phyloP scores from a whole-genome alignment of 2,329 filamentous ascomycete genomes.

The Cercospora citrullina region DNA sequence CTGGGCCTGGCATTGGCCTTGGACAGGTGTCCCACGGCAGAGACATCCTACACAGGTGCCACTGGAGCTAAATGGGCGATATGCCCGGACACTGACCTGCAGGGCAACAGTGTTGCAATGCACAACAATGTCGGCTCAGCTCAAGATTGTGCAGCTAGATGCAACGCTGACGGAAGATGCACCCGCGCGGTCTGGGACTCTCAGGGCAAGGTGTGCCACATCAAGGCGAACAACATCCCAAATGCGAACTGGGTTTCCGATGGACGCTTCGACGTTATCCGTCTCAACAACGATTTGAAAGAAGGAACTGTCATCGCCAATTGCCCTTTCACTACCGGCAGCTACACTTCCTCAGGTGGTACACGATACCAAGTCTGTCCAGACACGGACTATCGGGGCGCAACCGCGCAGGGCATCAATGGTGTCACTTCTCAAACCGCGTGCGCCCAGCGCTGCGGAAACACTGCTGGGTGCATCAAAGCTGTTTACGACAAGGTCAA shows the following conservation, averaged over 20 bases:
- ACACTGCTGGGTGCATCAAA: slow-evolving; percentile 11
- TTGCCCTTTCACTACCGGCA: slow-evolving; percentile 8
- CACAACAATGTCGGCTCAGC: background rate
- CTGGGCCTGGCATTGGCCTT: background rate
- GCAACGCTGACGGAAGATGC: background rate
- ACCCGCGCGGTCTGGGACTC: slow-evolving; percentile 17
- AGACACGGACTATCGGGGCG: slow-evolving; percentile 3
- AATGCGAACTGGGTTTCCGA: slow-evolving; percentile 7
- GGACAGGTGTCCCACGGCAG: background rate
- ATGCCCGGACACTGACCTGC: background rate
- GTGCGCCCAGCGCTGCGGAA: slow-evolving; percentile 10
- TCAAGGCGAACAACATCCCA: slow-evolving; percentile 13
- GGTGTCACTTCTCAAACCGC: background rate
- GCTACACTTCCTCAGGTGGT: slow-evolving; percentile 6
- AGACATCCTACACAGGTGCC: background rate
- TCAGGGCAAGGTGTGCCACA: slow-evolving; percentile 11
- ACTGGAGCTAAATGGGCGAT: slow-evolving; percentile 7
- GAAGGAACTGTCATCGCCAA: slow-evolving; percentile 6
- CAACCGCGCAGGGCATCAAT: background rate
- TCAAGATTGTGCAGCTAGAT: slow-evolving; percentile 5
- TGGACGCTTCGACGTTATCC: slow-evolving; percentile 6
- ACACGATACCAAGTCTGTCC: slow-evolving; percentile 10
- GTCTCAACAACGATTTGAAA: background rate
- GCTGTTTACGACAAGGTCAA: slow-evolving; percentile 8
- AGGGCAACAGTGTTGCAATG: background rate